Base-by-base conservation (phyloP, 306 rosid species). In the Coriaria nepalensis region DNA sequence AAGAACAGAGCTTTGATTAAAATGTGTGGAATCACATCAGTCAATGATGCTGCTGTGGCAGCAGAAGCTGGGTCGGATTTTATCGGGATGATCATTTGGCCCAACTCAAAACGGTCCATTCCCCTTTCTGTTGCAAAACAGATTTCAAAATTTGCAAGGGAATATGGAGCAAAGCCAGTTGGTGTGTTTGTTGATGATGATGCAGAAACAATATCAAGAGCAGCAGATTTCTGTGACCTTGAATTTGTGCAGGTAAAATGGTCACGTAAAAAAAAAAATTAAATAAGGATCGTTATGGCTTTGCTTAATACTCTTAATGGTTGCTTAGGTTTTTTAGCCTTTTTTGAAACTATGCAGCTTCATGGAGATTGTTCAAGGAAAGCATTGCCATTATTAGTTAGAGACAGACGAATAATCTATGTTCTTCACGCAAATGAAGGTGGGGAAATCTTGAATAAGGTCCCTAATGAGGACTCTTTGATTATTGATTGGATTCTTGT, bases 11-110 rank as follows among this genome's bases (percentile, higher is more conserved):
- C 79, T 53, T 72, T 79, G 58, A 86, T 81, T 65, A 90, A 84
- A 80, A 90, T 90, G 97, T 88, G 97, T 5, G 95, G 98, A 37
- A 75, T 90, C 45, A 78, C 98, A 60, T 81, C 95, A 37, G 80
- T 87, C 35, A 75, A 69, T 65, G 98, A 90, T 79, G 95, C 92
- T 43, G 87, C 85, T 33, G 49, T 79, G 81, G 98, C 94, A 37
- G 82, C 92, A n/a, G 87, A 81, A 73, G 90, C 98, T 57, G 95
- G 98, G 55, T 95, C 92, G 52, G 68, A 90, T 73, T 79, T 90
- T 37, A 79, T 90, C 67, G 95, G 98, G 63, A 85, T 90, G 94
- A 85, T 90, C 38, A 43, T 85, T 53, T 90, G 95, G 94, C 87
- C 98, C 46, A 75, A 85, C 68, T 85, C 98, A 7, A 81, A 77